phyloP scores from a whole-genome alignment of 2,329 filamentous ascomycete species.

The Botryosphaeria dothidea region DNA sequence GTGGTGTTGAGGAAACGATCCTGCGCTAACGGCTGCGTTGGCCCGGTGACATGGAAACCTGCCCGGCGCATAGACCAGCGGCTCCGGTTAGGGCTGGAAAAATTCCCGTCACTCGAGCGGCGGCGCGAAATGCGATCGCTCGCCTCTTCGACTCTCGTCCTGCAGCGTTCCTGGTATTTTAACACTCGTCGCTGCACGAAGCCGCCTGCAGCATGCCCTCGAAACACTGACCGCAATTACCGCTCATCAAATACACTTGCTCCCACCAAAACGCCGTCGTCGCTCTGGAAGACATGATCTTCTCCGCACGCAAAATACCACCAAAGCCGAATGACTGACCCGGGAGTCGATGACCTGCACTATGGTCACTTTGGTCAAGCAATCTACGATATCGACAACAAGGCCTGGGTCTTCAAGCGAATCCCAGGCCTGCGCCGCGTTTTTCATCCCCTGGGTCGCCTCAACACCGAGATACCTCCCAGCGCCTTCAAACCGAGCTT shows the following conservation, averaged over 20 bases:
- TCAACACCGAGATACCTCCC: background rate
- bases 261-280: background rate
- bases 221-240: background rate
- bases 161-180: background rate
- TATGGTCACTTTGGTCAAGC: constrained; percentile 57
- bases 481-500: background rate
- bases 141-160: background rate
- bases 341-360: constrained; percentile 48
- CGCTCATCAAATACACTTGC: background rate
- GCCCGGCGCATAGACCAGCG: background rate
- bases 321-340: constrained; percentile 60
- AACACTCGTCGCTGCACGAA: background rate
- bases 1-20: background rate
- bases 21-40: background rate
- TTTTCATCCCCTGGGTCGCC: constrained; percentile 20
- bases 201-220: background rate
- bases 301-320: background rate
- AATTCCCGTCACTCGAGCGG: background rate
- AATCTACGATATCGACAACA: constrained; percentile 49
- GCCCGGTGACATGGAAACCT: background rate
- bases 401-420: constrained; percentile 52
- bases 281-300: background rate
- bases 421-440: constrained; percentile 25
- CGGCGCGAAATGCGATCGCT: constrained; percentile 6
- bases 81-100: constrained; percentile 8